A percentile compares a stretch with the other conserved stretches of the same genome.
Evolutionary conservation across 129 eudicot genomes (phyloP).

Genomic region (Tanacetum coccineum): DNA sequence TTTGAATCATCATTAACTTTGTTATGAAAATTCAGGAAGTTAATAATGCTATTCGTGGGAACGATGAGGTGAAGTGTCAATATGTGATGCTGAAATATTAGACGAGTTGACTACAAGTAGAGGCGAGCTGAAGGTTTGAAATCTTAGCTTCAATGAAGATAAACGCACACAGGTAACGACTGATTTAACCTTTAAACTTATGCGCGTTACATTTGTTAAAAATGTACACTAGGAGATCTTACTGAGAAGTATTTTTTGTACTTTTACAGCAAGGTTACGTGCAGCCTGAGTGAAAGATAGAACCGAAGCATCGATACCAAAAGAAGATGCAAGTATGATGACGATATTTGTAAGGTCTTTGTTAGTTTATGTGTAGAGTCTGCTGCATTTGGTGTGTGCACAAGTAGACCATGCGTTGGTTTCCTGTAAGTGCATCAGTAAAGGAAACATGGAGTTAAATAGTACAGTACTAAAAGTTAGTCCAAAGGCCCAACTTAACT

Average conservation of each 20-base stretch:
- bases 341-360: too few relatives aligned
- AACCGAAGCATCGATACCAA: neutral
- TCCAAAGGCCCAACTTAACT: neutral
- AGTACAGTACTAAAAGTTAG: constrained; percentile 2
- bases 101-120: too few relatives aligned
- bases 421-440: constrained; percentile 2
- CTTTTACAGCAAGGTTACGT: constrained; percentile 20
- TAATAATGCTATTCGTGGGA: constrained; percentile 20
- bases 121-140: too few relatives aligned
- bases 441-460: neutral
- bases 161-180: constrained; percentile 27
- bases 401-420: neutral
- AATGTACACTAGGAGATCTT: neutral
- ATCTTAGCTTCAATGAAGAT: constrained; percentile 39
- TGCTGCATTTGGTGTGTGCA: constrained; percentile 5
- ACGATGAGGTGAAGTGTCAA: constrained; percentile 26
- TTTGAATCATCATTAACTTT: too few relatives aligned
- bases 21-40: constrained; percentile 30
- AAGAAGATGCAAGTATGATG: neutral
- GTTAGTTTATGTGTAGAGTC: neutral
- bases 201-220: too few relatives aligned
- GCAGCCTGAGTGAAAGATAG: constrained; percentile 19
- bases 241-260: neutral
- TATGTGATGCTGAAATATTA: too few relatives aligned
- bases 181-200: too few relatives aligned